Evolutionary conservation across 192 early-diverging fungal genomes (phyloP), one percentile per base, ranked within the genome.

Genomic region (Coemansia sp.): DNA sequence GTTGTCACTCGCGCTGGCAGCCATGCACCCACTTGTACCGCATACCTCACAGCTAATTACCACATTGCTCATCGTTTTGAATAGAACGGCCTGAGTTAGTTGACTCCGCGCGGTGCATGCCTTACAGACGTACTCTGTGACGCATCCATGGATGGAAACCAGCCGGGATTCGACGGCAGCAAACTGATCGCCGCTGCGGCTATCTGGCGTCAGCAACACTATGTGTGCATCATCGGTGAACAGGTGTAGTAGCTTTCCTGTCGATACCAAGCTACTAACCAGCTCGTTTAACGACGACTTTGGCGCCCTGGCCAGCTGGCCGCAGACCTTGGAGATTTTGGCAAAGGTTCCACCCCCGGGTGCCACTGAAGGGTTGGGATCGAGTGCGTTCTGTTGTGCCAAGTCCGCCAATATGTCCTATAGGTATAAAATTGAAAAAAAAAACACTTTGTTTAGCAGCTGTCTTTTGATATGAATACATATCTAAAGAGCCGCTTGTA

Each of bases 81-180:
- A 74, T 16, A 82, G 42, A n/a, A 74, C 72, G 9, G 79, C 79
- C 50, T 76, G 79, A 1, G 79, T 76, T 13, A 82, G 68, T 42
- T 50, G 47, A 59, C 63, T 74, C 46, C 61, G 67, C 6, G 75
- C 68, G 11, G 70, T 74, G 38, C 79, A 82, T 11, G 47, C 63
- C 35, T 21, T 66, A 44, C 79, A 82, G n/a, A 66, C 55, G 64
- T 74, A 61, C 19, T 71, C 60, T 39, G 62, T 46, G 9, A 68
- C 64, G 19, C 72, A 32, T 4, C 79, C 79, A n/a, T 63, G 67
- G 3, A 77, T 66, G 42, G 70, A 40, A 14, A 77, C 63, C 19
- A 64, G 60, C 32, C 66, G 46, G 33, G 64, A 60, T 17, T 82
- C 75, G 17, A 82, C 9, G n/a, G 38, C 69, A 3, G 67, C 32